Evolutionary conservation across 768 basidiomycete genomes (phyloP), one percentile per base, ranked within the genome.

Genomic region (Clitopilus hobsonii): DNA sequence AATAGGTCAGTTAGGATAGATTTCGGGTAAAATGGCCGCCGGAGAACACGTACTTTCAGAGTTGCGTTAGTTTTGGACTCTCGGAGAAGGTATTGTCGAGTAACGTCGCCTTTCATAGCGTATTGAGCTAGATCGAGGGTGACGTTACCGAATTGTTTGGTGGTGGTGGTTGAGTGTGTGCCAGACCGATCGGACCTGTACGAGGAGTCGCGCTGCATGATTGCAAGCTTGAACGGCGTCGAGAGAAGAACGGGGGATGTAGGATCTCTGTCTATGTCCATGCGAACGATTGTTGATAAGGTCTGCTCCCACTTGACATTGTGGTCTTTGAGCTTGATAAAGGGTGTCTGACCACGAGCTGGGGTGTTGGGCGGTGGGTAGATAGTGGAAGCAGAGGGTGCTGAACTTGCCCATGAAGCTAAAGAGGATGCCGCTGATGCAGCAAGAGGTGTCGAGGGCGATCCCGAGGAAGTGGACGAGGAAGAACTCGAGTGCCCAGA

Each of bases 31-130:
- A 50, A 23, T 28, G 30, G 23, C 1, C 14, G 23, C 7, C n/a
- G n/a, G n/a, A n/a, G 48, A 47, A 45, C 10, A 60, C 70, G 11
- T 41, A 88, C 86, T 75, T 87, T 87, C 49, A 92, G 73, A 5
- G 84, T 87, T 0, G 90, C 88, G 60, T 92, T 92, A 32, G 84
- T 89, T 69, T 88, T 89, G 61, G 86, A 89, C 61, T 88, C 80
- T 49, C 81, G 74, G 5, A 91, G 69, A 6, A 90, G 74, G 67
- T 89, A 88, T 5, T 82, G 74, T 16, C 90, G 75, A 8, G 82
- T 82, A 23, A 89, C 77, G 25, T 67, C 65, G 6, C 81, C 78
- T 29, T 84, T 80, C 48, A 78, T 75, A 13, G 83, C 85, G 60
- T 90, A 92, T 63, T 91, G 85, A 0, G 90, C 84, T 1, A 92